phyloP scores from a whole-genome alignment of 805 yeast genomes.

The Candida taoyuanica region DNA sequence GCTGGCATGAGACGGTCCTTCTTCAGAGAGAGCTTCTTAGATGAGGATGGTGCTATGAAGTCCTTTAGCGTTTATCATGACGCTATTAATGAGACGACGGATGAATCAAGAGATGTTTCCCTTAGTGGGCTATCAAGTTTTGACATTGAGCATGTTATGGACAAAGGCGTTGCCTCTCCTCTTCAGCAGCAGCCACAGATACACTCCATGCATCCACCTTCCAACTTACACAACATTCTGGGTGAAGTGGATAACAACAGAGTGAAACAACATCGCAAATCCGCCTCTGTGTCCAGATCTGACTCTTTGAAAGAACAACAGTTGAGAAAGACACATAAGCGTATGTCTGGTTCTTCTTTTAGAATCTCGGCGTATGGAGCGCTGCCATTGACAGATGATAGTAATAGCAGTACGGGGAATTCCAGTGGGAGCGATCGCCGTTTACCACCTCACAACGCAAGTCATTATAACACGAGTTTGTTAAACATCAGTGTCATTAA shows the following conservation, averaged over 20 bases:
- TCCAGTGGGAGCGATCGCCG: neutral
- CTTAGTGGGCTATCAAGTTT: slow-evolving; percentile 19
- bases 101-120: slow-evolving; percentile 20
- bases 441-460: neutral
- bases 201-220: neutral
- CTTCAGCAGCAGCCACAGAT: slow-evolving; percentile 1
- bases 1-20: slow-evolving; percentile 15
- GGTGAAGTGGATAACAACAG: slow-evolving; percentile 11
- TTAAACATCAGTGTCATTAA: neutral
- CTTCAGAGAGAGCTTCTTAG: slow-evolving; percentile 25
- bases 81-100: slow-evolving; percentile 21
- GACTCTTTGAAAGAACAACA: slow-evolving; percentile 9
- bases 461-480: too few relatives aligned
- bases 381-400: neutral
- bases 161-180: slow-evolving; percentile 3
- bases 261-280: slow-evolving; percentile 2
- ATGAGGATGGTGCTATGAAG: slow-evolving; percentile 21
- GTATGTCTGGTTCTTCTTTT: slow-evolving; percentile 10
- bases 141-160: slow-evolving; percentile 13
- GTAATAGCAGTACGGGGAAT: neutral
- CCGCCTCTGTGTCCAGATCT: slow-evolving; percentile 6
- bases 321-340: slow-evolving; percentile 3
- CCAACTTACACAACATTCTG: slow-evolving; percentile 9
- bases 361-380: slow-evolving; percentile 4
- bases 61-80: slow-evolving; percentile 24